Percentiles rank a stretch among this genome's conserved stretches.
These are phyloP conservation scores for Hypoxylon trugodes DNA, from an alignment of 495 filamentous ascomycete genomes.

Conservation along the genomic window DNA sequence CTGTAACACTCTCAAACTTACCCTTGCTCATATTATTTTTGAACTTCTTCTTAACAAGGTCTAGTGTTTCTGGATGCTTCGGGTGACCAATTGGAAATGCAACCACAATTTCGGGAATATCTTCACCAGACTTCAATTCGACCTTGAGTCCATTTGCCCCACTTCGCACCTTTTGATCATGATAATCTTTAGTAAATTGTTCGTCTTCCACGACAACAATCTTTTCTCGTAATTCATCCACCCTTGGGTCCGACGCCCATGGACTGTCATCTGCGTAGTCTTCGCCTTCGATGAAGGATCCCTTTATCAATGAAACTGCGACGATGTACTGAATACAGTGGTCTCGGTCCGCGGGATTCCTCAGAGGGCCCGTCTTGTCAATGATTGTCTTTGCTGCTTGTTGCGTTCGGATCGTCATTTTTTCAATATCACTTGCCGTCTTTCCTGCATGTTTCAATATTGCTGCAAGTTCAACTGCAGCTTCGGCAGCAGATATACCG, in stretches of 20 bases:
- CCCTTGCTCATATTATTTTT: too few relatives aligned
- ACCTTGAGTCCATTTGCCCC: too few relatives aligned
- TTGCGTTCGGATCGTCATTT: conserved; percentile 48
- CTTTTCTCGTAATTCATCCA: too few relatives aligned
- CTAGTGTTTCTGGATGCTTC: too few relatives aligned
- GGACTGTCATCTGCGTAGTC: conserved; percentile 52
- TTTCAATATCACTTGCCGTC: conserved; percentile 44
- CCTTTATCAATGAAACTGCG: conserved; percentile 53
- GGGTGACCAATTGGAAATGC: too few relatives aligned
- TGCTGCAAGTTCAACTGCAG: conserved; percentile 35
- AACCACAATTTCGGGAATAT: too few relatives aligned
- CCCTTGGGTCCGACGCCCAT: conserved; percentile 39
- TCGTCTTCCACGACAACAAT: too few relatives aligned
- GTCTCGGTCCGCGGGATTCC: conserved; percentile 57
- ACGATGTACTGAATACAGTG: conserved; percentile 57
- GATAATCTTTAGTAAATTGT: too few relatives aligned
- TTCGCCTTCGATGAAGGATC: conserved; percentile 34
- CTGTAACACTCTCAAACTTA: too few relatives aligned
- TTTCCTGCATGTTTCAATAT: conserved; percentile 14
- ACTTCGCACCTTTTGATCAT: too few relatives aligned
- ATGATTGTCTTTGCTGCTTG: conserved; percentile 52
- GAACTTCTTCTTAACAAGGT: too few relatives aligned
- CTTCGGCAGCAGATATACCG: conserved; percentile 51
- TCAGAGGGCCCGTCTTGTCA: conserved; percentile 49
- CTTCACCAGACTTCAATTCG: too few relatives aligned